Conservation (phyloP, 768 basidiomycete genomes). For the Lentinula sp. region DNA sequence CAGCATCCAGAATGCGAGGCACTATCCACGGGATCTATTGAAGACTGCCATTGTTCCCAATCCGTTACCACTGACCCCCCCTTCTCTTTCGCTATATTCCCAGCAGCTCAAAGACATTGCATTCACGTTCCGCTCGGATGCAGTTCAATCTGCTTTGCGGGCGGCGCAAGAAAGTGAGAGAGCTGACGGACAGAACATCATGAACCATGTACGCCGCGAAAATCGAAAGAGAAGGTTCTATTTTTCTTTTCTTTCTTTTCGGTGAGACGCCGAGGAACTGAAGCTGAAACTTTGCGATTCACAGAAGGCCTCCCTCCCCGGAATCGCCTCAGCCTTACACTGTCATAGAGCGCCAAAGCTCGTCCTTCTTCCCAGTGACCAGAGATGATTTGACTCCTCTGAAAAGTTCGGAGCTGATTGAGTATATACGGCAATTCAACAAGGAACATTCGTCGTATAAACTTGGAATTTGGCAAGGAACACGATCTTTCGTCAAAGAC, state of each 20-base stretch:
- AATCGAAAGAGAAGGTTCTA: conserved; percentile 54
- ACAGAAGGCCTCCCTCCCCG: conserved; percentile 49
- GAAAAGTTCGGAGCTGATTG: conserved; percentile 36
- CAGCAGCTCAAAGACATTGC: conserved; percentile 39
- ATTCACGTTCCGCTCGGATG: conserved; percentile 41
- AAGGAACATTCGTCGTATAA: conserved; percentile 27
- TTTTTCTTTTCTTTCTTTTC: background rate
- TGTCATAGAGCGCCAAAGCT: conserved; percentile 29
- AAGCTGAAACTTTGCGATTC: background rate
- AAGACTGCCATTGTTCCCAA: conserved; percentile 17
- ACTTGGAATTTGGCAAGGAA: conserved; percentile 51
- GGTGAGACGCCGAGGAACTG: background rate
- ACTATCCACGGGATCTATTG: conserved; percentile 39
- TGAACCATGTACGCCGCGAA: conserved; percentile 37
- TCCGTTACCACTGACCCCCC: conserved; percentile 15
- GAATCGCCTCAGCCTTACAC: conserved; percentile 58
- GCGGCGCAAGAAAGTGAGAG: conserved; percentile 50
- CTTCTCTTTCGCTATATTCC: conserved; percentile 32
- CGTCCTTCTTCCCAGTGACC: conserved; percentile 35
- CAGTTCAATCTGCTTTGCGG: conserved; percentile 52
- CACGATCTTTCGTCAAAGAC: conserved; percentile 15
- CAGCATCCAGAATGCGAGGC: conserved; percentile 37
- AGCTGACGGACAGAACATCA: conserved; percentile 44
- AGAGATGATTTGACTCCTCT: conserved; percentile 33
- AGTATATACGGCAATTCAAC: conserved; percentile 59